Evolutionary conservation across 768 basidiomycete species (phyloP), one percentile per base, ranked within the genome.

Genomic region (Calocybe cyanea): DNA sequence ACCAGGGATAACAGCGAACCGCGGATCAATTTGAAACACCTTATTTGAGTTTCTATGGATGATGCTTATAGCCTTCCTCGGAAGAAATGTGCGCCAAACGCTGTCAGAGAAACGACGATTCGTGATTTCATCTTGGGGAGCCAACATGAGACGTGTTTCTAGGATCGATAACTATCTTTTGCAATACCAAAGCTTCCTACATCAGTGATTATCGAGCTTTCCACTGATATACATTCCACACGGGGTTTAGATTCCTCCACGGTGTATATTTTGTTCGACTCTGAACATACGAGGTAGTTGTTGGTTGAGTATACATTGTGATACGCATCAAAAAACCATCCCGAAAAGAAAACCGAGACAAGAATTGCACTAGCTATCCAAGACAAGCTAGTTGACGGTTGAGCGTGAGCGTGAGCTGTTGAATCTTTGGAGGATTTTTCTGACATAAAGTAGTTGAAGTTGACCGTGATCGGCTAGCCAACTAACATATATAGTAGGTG

Each of bases 1-100:
- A 15, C 88, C 89, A 0, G 88, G 88, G 5, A 88, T 77, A 10
- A 90, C 63, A 39, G 82, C 75, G 18, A 71, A 72, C 13, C 46
- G 35, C 23, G 57, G 43, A 13, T 55, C 43, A 7, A 17, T 55
- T 47, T 24, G 49, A 50, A 10, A 59, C 49, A 28, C 25, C 11
- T 28, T 28, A 13, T 37, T 30, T 1, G 51, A 48, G 23, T 32
- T 38, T 15, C 40, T 38, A 3, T 31, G 37, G 2, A 54, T 17
- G 21, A 38, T 21, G 25, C 40, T 55, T n/a, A 46, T 48, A 8
- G 38, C 24, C 37, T 36, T 39, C 7, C 41, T 15, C 15, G 55
- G 53, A 23, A 49, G 15, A 39, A 36, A 43, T 8, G 34, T 11
- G 21, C 45, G 38, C 10, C 32, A 21, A 3, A 17, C 32, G 23